Conservation (phyloP, 2,329 filamentous ascomycete species). For the Trichoderma sp. region DNA sequence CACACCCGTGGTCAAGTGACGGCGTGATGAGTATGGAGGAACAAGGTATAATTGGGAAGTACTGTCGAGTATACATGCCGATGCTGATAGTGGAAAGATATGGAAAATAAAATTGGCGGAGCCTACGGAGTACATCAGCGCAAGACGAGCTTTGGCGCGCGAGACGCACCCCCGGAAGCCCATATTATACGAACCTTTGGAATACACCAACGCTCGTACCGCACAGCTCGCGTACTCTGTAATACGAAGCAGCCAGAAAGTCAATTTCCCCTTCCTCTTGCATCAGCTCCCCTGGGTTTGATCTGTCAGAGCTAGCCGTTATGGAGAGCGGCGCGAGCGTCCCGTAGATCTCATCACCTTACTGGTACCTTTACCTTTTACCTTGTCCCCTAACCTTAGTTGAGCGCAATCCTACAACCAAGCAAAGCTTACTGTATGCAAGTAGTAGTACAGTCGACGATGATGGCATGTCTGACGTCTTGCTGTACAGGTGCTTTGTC, state of each 20-base stretch:
- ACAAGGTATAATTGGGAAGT: neutral
- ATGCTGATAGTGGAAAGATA: neutral
- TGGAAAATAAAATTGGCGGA: neutral
- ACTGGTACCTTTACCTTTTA: slow-evolving; percentile 13
- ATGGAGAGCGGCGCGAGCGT: slow-evolving; percentile 18
- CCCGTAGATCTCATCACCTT: slow-evolving; percentile 18
- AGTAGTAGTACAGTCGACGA: neutral
- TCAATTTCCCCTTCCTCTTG: slow-evolving; percentile 11
- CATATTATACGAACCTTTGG: neutral
- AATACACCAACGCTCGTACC: neutral
- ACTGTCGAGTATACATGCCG: too few species aligned
- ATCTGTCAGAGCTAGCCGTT: slow-evolving; percentile 15
- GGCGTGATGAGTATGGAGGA: neutral
- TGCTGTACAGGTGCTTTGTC: too few species aligned
- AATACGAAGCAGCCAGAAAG: neutral
- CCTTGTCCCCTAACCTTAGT: slow-evolving; percentile 13
- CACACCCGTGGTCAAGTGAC: slow-evolving; percentile 13
- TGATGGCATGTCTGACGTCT: too few species aligned
- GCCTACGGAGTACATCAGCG: neutral
- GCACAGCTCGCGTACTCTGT: neutral
- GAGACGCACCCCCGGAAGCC: neutral
- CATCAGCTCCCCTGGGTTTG: slow-evolving; percentile 4
- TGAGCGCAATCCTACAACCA: neutral
- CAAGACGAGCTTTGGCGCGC: neutral
- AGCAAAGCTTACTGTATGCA: neutral